Evolutionary conservation across 148 eudicot genomes (phyloP).

Genomic region (Nyssa sinensis): DNA sequence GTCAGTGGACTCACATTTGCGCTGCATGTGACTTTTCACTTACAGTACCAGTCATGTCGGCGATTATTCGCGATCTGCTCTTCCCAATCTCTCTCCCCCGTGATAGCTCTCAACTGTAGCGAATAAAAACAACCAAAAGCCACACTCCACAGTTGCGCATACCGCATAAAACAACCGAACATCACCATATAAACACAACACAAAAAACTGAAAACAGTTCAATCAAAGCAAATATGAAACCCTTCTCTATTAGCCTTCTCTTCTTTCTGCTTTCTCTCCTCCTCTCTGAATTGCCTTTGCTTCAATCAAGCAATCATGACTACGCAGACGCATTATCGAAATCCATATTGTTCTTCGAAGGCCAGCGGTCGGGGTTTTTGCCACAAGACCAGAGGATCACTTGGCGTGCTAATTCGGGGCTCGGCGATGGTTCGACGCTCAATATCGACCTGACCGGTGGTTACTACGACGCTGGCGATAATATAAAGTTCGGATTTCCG

Average conservation of each 20-base stretch:
- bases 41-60: not conserved
- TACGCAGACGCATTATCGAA: constrained; percentile 68
- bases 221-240: not conserved
- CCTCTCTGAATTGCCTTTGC: constrained; percentile 1
- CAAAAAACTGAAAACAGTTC: not conserved
- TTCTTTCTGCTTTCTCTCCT: constrained; percentile 14
- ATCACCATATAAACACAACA: too few relatives aligned
- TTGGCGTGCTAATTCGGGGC: constrained; percentile 68
- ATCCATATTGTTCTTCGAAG: constrained; percentile 77
- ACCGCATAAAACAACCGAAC: too few relatives aligned
- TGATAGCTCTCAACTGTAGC: too few relatives aligned
- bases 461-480: too few relatives aligned
- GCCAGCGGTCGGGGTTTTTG: constrained; percentile 75
- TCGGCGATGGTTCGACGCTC: constrained; percentile 53
- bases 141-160: not conserved
- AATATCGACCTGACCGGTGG: constrained; percentile 53
- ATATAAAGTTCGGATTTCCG: too few relatives aligned
- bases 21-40: not conserved
- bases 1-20: not conserved
- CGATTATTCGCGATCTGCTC: not conserved
- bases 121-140: constrained; percentile 26
- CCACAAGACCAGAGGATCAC: constrained; percentile 58
- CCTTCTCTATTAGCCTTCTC: not conserved
- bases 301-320: constrained; percentile 35
- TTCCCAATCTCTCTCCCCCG: constrained; percentile 11